Percentiles rank a stretch among this genome's conserved stretches.
Evolutionary conservation across 768 basidiomycete species (phyloP).

Genomic region (Serendipita vermifera): DNA sequence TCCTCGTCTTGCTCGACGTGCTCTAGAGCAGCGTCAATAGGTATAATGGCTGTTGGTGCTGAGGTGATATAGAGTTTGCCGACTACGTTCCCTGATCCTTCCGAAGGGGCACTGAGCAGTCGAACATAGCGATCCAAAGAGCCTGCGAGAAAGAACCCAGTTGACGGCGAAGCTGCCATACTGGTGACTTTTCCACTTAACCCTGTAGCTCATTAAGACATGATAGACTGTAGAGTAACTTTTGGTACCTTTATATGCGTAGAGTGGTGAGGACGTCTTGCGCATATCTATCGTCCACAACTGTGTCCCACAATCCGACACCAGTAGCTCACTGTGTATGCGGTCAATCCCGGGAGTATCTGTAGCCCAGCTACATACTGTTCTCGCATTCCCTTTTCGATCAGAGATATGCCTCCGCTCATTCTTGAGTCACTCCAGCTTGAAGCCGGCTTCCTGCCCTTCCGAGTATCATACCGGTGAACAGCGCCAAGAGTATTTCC

Average conservation of each 20-base stretch:
- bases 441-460: slow-evolving; percentile 50
- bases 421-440: slow-evolving; percentile 52
- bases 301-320: slow-evolving; percentile 51
- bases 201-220: slow-evolving; percentile 28
- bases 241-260: slow-evolving; percentile 50
- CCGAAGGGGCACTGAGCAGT: slow-evolving; percentile 48
- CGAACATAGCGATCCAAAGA: slow-evolving; percentile 59
- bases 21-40: slow-evolving; percentile 7
- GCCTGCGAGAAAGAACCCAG: slow-evolving; percentile 40
- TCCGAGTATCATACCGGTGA: slow-evolving; percentile 63
- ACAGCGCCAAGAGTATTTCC: slow-evolving; percentile 66
- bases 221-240: background rate
- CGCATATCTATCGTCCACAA: slow-evolving; percentile 57
- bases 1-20: slow-evolving; percentile 11
- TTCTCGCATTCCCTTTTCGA: slow-evolving; percentile 48
- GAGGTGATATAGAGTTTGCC: slow-evolving; percentile 11
- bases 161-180: slow-evolving; percentile 31
- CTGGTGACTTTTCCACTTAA: slow-evolving; percentile 59
- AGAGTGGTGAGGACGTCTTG: slow-evolving; percentile 42
- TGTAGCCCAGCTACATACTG: slow-evolving; percentile 35
- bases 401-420: slow-evolving; percentile 43
- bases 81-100: slow-evolving; percentile 1
- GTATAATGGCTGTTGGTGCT: background rate
- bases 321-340: slow-evolving; percentile 46
- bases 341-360: background rate